phyloP scores from a whole-genome alignment of 75 land plant genomes.

The Selaginella moellendorffii region DNA sequence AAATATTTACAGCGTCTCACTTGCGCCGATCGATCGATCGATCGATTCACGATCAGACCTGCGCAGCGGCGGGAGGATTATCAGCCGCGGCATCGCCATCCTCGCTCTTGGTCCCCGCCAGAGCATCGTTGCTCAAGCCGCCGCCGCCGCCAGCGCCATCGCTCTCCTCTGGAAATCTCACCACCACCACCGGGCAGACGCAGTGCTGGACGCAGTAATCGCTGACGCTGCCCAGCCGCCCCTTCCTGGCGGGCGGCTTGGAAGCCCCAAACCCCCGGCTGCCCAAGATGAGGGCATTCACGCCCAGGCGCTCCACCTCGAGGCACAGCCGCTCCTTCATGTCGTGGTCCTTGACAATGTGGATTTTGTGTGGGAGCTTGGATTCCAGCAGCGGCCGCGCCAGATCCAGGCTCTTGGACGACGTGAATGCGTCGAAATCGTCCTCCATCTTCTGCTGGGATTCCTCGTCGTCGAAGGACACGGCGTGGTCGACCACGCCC shows the following conservation, averaged over 20 bases:
- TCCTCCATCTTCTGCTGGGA: conserved; percentile 53
- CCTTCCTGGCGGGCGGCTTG: conserved; percentile 22
- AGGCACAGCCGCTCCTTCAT: conserved; percentile 74
- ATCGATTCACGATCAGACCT: no score
- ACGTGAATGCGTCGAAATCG: conserved; percentile 60
- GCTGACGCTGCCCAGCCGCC: conserved; percentile 70
- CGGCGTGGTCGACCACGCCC: conserved; percentile 34
- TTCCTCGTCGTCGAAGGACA: conserved; percentile 25
- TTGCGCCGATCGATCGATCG: no score
- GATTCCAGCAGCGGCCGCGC: conserved; percentile 56
- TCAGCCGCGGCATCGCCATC: not conserved
- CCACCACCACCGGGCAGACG: conserved; percentile 78
- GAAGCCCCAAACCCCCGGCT: conserved; percentile 64
- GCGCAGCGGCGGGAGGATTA: no score
- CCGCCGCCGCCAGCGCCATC: conserved; percentile 13
- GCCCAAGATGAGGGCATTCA: conserved; percentile 63
- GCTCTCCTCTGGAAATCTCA: conserved; percentile 45
- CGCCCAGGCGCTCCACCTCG: conserved; percentile 63
- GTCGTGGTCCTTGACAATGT: conserved; percentile 82
- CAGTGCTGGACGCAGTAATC: conserved; percentile 80
- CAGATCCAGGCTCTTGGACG: conserved; percentile 42
- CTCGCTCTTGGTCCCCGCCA: not conserved
- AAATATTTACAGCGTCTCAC: no score
- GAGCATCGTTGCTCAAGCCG: no score
- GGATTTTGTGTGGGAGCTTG: conserved; percentile 52